Conservation (phyloP, 1,139 yeast genomes). For the Spathaspora sp. region DNA sequence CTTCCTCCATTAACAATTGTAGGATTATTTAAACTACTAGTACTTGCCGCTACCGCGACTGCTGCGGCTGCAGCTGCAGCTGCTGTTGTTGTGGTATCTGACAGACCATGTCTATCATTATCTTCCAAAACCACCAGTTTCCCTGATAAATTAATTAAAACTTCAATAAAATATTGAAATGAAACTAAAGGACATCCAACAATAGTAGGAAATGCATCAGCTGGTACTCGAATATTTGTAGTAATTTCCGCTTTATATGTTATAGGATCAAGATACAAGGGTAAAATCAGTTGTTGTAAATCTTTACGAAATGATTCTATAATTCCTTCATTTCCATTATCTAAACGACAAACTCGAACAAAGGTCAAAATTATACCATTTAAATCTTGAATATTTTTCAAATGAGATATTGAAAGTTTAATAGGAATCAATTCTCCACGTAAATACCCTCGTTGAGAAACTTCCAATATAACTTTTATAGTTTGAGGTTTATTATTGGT, state of each 20-base stretch:
- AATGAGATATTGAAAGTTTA: conserved; percentile 63
- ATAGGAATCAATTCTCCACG: conserved; percentile 80
- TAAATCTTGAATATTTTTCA: conserved; percentile 68
- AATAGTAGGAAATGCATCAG: conserved; percentile 85
- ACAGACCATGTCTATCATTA: conserved; percentile 11
- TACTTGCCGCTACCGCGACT: conserved; percentile 12
- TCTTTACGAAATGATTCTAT: conserved; percentile 84
- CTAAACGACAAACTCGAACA: conserved; percentile 77
- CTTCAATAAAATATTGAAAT: conserved; percentile 84
- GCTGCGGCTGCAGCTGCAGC: conserved; percentile 11
- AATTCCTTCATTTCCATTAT: conserved; percentile 56
- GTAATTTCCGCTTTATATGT: conserved; percentile 58
- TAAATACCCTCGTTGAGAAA: conserved; percentile 69
- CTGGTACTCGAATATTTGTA: conserved; percentile 70
- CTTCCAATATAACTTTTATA: conserved; percentile 56
- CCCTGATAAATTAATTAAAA: conserved; percentile 65
- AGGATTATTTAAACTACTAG: conserved; percentile 6
- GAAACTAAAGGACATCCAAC: conserved; percentile 71
- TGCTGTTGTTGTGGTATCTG: conserved; percentile 20
- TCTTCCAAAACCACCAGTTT: conserved; percentile 32
- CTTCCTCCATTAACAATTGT: conserved; percentile 7
- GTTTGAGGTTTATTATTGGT: conserved; percentile 21
- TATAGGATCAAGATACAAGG: conserved; percentile 74
- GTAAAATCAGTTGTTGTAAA: conserved; percentile 72
- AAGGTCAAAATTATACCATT: conserved; percentile 78